Base-by-base conservation (phyloP, 805 yeast genomes). In the Metschnikowia henanensis region DNA sequence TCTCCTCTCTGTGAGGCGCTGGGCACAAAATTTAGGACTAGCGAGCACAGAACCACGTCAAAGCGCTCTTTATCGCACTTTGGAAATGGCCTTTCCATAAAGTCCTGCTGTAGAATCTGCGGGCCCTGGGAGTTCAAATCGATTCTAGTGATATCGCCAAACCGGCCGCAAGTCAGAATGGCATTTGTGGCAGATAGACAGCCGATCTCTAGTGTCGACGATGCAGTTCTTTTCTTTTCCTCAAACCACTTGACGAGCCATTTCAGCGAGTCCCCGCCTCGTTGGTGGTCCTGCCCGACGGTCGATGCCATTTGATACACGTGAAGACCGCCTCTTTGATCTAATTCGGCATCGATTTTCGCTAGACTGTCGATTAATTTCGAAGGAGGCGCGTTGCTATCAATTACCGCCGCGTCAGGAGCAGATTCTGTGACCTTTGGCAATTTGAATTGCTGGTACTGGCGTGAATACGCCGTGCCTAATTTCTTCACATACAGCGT, bases 251-350 rank as follows among this genome's bases (percentile, higher is more conserved):
- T 77, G n/a, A 88, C 75, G 35, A 92, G 66, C 55, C 82, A 72
- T 52, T 84, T 87, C 2, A 96, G 89, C 0, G 97, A 88, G 59
- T 92, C 99, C 1, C 97, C 96, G 0, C 99, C 98, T 49, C 98
- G 62, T 36, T 75, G 73, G 0, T 64, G 60, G 45, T 80, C 78
- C 56, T 92, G 99, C 0, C 99, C 99, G 39, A 81, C 79, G 1
- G 85, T 77, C 2, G 96, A 87, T 0, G 98, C 98, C 17, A 73
- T 64, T 58, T 92, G 99, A 60, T 92, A 92, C 9, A 79, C 77
- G 38, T 80, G 75, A 2, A 92, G 61, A 0, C 97, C 97, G 0
- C 97, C 97, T 33, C 81, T 69, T 32, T 68, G 72, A 7, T 68
- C 68, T 3, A 85, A 74, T 56, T 87, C 90, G 3, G 70, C 74